phyloP scores from a whole-genome alignment of 495 filamentous ascomycete species.

The Neurospora sp. region DNA sequence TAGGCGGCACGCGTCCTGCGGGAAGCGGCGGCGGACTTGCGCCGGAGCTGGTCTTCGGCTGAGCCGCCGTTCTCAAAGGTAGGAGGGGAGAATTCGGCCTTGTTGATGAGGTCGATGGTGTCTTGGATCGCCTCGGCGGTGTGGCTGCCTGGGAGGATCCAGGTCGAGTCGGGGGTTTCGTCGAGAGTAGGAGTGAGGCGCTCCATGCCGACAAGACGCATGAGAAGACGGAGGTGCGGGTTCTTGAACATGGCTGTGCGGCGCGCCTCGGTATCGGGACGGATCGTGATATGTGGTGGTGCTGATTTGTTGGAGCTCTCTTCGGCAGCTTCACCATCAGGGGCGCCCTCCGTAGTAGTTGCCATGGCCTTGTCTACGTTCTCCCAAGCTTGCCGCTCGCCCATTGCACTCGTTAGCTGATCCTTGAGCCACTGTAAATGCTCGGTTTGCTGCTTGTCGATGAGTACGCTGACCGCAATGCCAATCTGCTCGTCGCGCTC shows the following conservation, averaged over 20 bases:
- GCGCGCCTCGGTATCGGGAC: slow-evolving; percentile 54
- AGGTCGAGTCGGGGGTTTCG: slow-evolving; percentile 58
- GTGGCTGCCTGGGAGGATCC: slow-evolving; percentile 64
- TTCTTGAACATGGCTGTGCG: slow-evolving; percentile 77
- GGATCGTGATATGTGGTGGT: slow-evolving; percentile 42
- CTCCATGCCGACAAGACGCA: slow-evolving; percentile 65
- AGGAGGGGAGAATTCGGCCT: slow-evolving; percentile 61
- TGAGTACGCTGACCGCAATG: slow-evolving; percentile 64
- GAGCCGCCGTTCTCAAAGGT: slow-evolving; percentile 56
- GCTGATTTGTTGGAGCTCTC: slow-evolving; percentile 26
- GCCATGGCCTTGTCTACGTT: slow-evolving; percentile 48
- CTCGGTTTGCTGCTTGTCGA: slow-evolving; percentile 65
- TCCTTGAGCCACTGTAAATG: slow-evolving; percentile 74
- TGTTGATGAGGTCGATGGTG: slow-evolving; percentile 49
- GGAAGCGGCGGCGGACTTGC: slow-evolving; percentile 43
- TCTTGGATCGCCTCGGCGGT: slow-evolving; percentile 53
- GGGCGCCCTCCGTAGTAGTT: slow-evolving; percentile 5
- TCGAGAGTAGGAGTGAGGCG: slow-evolving; percentile 53
- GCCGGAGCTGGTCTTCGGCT: slow-evolving; percentile 66
- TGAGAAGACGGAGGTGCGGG: slow-evolving; percentile 77
- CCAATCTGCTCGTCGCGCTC: slow-evolving; percentile 59
- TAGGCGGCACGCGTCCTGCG: slow-evolving; percentile 38
- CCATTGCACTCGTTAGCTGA: slow-evolving; percentile 52
- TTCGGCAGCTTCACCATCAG: slow-evolving; percentile 29
- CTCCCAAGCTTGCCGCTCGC: slow-evolving; percentile 75